Conservation (phyloP, 2,329 filamentous ascomycete species). For the Claviceps cyperi region DNA sequence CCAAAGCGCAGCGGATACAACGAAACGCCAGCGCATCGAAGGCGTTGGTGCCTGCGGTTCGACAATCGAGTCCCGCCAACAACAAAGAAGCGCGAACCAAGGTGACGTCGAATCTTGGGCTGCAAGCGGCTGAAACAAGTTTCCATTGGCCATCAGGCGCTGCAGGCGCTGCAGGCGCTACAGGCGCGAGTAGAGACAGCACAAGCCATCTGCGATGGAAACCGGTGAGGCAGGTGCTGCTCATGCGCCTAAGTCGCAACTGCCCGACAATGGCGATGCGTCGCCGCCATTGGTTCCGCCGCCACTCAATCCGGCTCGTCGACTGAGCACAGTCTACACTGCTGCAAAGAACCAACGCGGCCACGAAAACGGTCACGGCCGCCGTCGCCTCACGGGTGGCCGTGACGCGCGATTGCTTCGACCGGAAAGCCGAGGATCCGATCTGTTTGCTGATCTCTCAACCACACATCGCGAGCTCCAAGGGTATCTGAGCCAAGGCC, state of each 20-base stretch:
- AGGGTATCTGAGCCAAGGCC: slow-evolving; percentile 4
- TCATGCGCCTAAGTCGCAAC: not conserved
- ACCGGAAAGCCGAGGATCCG: slow-evolving; percentile 4
- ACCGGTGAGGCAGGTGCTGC: not conserved
- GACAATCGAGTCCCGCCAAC: too few species aligned
- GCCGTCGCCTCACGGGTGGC: not conserved
- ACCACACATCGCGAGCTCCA: slow-evolving; percentile 7
- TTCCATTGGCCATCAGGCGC: too few species aligned
- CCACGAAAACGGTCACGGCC: not conserved
- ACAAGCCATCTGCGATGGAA: not conserved
- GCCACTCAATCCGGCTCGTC: slow-evolving; percentile 2
- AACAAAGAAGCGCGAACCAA: too few species aligned
- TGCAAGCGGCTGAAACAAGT: too few species aligned
- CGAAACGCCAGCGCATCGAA: too few species aligned
- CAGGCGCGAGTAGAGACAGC: not conserved
- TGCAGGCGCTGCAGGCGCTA: not conserved
- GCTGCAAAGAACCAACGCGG: not conserved
- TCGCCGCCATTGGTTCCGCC: slow-evolving; percentile 4
- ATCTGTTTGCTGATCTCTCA: slow-evolving; percentile 8
- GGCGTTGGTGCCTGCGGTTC: too few species aligned
- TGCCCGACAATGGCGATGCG: not conserved
- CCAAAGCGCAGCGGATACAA: too few species aligned
- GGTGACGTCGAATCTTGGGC: too few species aligned
- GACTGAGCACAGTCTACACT: not conserved
- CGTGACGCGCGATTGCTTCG: not conserved